A percentile compares a stretch with the other conserved stretches of the same genome.
Conservation (phyloP, 2,329 filamentous ascomycete genomes). For the Verticillium dahliae region DNA sequence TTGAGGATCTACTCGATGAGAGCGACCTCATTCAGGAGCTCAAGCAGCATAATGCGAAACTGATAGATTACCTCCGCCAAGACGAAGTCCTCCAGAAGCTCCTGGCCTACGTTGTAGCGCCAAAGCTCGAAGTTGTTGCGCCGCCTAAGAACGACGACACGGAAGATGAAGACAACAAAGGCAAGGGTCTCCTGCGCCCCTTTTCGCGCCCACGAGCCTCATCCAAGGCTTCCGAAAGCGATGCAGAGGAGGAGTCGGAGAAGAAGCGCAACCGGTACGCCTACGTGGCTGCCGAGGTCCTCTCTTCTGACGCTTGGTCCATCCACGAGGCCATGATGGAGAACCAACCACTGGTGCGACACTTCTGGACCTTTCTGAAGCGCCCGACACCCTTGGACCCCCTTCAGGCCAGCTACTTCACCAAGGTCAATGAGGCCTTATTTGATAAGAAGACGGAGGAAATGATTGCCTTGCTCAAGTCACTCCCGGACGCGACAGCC, state of each 20-base stretch:
- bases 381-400: conserved; percentile 81
- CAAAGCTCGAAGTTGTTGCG: conserved; percentile 55
- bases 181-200: conserved; percentile 33
- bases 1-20: conserved; percentile 95
- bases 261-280: conserved; percentile 91
- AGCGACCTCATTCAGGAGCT: conserved; percentile 94
- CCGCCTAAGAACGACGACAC: conserved; percentile 40
- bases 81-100: conserved; percentile 78
- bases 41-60: conserved; percentile 95
- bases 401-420: conserved; percentile 94
- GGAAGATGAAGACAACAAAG: conserved; percentile 41
- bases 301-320: conserved; percentile 95
- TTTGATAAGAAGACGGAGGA: conserved; percentile 98
- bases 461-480: conserved; percentile 87
- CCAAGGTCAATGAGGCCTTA: conserved; percentile 96
- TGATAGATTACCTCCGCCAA: conserved; percentile 91
- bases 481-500: conserved; percentile 71
- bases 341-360: conserved; percentile 67
- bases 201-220: conserved; percentile 48
- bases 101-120: conserved; percentile 85
- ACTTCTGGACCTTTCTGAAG: conserved; percentile 89
- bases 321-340: conserved; percentile 90
- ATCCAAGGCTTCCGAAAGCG: conserved; percentile 42
- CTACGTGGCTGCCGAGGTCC: conserved; percentile 85
- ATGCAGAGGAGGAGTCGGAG: conserved; percentile 63